Evolutionary conservation across 495 filamentous ascomycete species (phyloP).

Genomic region (Hyaloscypha hepaticicola): DNA sequence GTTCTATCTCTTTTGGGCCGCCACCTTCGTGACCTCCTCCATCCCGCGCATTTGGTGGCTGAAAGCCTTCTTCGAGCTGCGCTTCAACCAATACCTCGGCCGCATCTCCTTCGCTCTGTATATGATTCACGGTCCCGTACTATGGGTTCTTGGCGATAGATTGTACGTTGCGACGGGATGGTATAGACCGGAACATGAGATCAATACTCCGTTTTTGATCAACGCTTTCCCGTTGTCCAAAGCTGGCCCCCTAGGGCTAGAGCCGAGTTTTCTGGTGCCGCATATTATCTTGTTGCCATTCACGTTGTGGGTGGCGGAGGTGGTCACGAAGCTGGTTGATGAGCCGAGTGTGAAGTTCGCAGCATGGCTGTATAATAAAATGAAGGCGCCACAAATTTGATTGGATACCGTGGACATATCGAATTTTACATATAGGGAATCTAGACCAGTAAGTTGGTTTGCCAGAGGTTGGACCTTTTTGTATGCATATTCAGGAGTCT

Average conservation of each 20-base stretch:
- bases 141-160: slow-evolving; percentile 48
- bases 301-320: slow-evolving; percentile 56
- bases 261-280: slow-evolving; percentile 50
- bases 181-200: slow-evolving; percentile 38
- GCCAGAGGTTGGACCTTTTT: too few relatives aligned
- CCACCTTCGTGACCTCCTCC: slow-evolving; percentile 52
- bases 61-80: slow-evolving; percentile 53
- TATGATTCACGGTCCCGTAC: slow-evolving; percentile 55
- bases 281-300: slow-evolving; percentile 55
- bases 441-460: too few relatives aligned
- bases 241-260: slow-evolving; percentile 51
- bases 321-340: slow-evolving; percentile 54
- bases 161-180: slow-evolving; percentile 55
- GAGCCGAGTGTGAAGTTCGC: slow-evolving; percentile 54
- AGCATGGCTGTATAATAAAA: slow-evolving; percentile 50
- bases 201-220: slow-evolving; percentile 37
- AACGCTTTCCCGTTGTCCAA: slow-evolving; percentile 23
- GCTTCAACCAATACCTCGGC: slow-evolving; percentile 61
- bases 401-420: not conserved
- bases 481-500: too few relatives aligned
- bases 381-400: slow-evolving; percentile 22
- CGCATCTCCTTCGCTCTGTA: slow-evolving; percentile 58
- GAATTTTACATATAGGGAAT: too few relatives aligned
- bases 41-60: slow-evolving; percentile 53
- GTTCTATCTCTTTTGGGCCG: slow-evolving; percentile 52